Evolutionary conservation across 2,329 filamentous ascomycete species (phyloP).

Genomic region (Fusarium piperis): DNA sequence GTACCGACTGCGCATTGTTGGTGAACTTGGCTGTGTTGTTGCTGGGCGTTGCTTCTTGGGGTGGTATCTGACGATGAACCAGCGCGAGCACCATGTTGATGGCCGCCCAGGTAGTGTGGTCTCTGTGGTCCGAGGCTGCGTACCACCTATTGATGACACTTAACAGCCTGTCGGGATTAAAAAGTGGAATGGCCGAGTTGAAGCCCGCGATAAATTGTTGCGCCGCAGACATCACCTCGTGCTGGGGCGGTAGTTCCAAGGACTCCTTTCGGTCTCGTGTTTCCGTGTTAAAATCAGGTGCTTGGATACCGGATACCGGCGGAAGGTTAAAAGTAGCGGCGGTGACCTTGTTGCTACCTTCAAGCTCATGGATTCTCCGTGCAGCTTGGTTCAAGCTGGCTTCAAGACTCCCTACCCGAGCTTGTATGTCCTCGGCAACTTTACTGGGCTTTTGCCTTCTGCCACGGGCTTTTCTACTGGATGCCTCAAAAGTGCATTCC

Average conservation of each 20-base stretch:
- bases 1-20: slow-evolving; percentile 18
- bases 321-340: background rate
- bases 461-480: background rate
- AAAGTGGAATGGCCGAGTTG: slow-evolving; percentile 20
- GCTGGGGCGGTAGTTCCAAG: background rate
- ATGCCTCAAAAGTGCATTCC: slow-evolving; percentile 1
- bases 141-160: slow-evolving; percentile 5
- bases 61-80: background rate
- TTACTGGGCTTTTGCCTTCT: background rate
- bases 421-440: background rate
- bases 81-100: slow-evolving; percentile 25
- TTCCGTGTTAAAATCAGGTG: background rate
- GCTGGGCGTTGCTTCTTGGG: accelerated
- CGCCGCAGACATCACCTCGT: background rate
- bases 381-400: background rate
- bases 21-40: background rate
- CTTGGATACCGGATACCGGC: accelerated
- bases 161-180: background rate
- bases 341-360: background rate
- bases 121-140: background rate
- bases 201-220: slow-evolving; percentile 3
- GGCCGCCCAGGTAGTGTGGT: slow-evolving; percentile 8
- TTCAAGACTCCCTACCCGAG: background rate
- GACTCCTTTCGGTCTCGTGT: accelerated
- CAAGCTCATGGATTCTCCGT: background rate